Percentiles rank a stretch among this genome's conserved stretches.
Evolutionary conservation across 176 grass and related monocot species (phyloP).

Genomic region (Thalia dealbata): DNA sequence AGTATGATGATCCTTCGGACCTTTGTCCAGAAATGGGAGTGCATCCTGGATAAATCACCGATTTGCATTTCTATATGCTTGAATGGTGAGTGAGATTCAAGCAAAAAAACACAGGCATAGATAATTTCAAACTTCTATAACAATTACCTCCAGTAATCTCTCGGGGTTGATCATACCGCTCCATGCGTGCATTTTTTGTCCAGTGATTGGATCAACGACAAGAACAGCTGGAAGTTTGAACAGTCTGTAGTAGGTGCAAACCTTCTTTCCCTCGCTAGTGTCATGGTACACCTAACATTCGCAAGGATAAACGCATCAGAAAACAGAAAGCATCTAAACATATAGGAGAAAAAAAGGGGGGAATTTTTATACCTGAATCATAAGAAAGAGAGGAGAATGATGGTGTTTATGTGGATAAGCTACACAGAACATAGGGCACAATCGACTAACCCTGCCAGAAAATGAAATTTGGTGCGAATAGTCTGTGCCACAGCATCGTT

Average conservation of each 20-base stretch:
- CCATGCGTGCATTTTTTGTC: constrained; percentile 87
- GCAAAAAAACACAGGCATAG: neutral
- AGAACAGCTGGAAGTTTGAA: constrained; percentile 64
- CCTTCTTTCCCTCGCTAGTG: constrained; percentile 76
- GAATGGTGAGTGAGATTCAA: neutral
- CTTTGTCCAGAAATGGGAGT: constrained; percentile 89
- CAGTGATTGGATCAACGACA: constrained; percentile 82
- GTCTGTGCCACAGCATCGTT: constrained; percentile 79
- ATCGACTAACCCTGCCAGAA: constrained; percentile 89
- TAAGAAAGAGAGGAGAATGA: too few species aligned
- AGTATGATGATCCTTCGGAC: constrained; percentile 77
- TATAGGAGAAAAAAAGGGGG: too few species aligned
- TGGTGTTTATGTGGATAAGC: neutral
- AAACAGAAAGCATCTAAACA: neutral
- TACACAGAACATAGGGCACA: neutral
- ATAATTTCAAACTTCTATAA: neutral
- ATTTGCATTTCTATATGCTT: neutral
- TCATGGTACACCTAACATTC: constrained; percentile 64
- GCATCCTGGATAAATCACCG: constrained; percentile 47
- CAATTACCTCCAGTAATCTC: constrained; percentile 70
- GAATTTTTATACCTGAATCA: too few species aligned
- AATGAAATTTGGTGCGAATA: constrained; percentile 85
- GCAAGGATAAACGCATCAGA: constrained; percentile 6
- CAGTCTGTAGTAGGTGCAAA: constrained; percentile 90
- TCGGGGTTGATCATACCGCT: constrained; percentile 88